phyloP scores from a whole-genome alignment of 129 eudicot species.

The Ambrosia trifida region DNA sequence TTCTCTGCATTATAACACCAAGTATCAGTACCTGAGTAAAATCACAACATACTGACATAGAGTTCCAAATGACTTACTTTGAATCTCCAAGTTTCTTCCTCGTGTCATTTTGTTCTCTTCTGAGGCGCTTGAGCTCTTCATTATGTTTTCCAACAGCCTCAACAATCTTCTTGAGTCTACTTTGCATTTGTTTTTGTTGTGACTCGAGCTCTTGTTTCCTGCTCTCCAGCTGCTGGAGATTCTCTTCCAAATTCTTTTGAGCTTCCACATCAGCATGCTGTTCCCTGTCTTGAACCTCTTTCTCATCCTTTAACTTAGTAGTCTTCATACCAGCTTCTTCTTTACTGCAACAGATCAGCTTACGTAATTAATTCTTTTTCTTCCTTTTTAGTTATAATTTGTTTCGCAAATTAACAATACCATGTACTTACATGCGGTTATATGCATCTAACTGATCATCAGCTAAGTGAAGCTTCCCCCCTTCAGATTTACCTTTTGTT shows the following conservation, averaged over 20 bases:
- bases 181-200: slow-evolving; percentile 86
- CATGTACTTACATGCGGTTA: slow-evolving; percentile 72
- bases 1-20: slow-evolving; percentile 46
- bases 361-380: neutral
- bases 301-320: slow-evolving; percentile 81
- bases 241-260: slow-evolving; percentile 83
- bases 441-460: slow-evolving; percentile 82
- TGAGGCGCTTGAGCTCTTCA: slow-evolving; percentile 63
- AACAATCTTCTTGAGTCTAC: slow-evolving; percentile 57
- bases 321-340: slow-evolving; percentile 97
- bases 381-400: neutral
- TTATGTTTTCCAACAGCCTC: slow-evolving; percentile 75
- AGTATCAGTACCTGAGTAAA: neutral
- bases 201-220: slow-evolving; percentile 85
- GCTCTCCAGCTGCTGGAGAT: slow-evolving; percentile 81
- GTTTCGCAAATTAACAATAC: slow-evolving; percentile 1
- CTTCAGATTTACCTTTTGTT: slow-evolving; percentile 63
- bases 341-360: slow-evolving; percentile 58
- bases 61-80: slow-evolving; percentile 45
- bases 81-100: slow-evolving; percentile 64
- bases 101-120: slow-evolving; percentile 80
- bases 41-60: neutral
- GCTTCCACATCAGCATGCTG: slow-evolving; percentile 88
- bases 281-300: slow-evolving; percentile 92
- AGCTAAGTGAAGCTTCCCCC: slow-evolving; percentile 82